Conservation (phyloP, 2,329 filamentous ascomycete genomes). For the Colletotrichum siamense region DNA sequence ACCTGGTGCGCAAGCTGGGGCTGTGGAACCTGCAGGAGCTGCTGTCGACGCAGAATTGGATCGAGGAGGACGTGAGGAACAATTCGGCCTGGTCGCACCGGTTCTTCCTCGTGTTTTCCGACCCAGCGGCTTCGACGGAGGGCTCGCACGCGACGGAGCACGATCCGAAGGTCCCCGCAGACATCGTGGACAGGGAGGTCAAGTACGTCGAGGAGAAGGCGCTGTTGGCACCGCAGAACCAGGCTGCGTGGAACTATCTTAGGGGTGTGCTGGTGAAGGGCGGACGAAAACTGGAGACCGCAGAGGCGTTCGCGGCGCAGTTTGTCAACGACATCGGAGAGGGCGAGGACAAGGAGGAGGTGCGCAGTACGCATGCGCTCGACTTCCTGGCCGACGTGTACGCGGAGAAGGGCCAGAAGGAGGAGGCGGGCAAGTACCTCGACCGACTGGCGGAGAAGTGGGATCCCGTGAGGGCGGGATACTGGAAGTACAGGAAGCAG, state of each 20-base stretch:
- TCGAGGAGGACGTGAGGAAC: constrained; percentile 85
- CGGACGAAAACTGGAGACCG: constrained; percentile 51
- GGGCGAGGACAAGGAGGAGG: constrained; percentile 51
- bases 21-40: constrained; percentile 77
- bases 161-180: constrained; percentile 63
- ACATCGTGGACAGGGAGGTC: constrained; percentile 76
- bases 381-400: constrained; percentile 77
- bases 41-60: constrained; percentile 71
- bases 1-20: constrained; percentile 67
- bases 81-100: constrained; percentile 98
- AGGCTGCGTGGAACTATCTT: constrained; percentile 93
- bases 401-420: constrained; percentile 58
- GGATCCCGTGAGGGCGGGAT: constrained; percentile 89
- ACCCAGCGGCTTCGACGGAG: constrained; percentile 55
- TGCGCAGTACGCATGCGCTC: constrained; percentile 69
- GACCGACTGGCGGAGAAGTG: constrained; percentile 81
- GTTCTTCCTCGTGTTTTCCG: constrained; percentile 87
- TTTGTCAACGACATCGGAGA: constrained; percentile 56
- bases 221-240: constrained; percentile 85
- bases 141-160: constrained; percentile 54
- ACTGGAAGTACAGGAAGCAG: constrained; percentile 74
- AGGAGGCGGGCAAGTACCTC: constrained; percentile 73
- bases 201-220: constrained; percentile 77
- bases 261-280: constrained; percentile 76
- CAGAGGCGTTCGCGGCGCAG: constrained; percentile 53